Conservation (phyloP, 495 filamentous ascomycete genomes). For the Penicillium paradoxum region DNA sequence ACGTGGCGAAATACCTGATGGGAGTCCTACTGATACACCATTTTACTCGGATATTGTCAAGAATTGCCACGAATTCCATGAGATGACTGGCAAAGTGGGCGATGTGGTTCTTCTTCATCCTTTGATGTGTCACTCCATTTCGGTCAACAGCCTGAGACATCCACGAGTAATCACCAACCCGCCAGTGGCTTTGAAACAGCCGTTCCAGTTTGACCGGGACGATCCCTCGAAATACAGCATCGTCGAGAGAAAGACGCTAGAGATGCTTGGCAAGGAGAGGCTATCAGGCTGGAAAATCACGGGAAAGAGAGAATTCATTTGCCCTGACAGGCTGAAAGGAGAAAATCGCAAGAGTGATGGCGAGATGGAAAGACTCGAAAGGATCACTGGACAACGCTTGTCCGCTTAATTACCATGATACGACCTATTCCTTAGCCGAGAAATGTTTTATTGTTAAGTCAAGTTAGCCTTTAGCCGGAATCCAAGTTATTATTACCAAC, state of each 20-base stretch:
- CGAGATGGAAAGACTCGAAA: conserved; percentile 18
- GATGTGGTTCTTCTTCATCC: conserved; percentile 69
- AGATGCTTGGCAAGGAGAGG: conserved; percentile 52
- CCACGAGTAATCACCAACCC: conserved; percentile 71
- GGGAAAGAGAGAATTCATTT: conserved; percentile 44
- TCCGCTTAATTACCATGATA: background rate
- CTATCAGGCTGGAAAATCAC: conserved; percentile 60
- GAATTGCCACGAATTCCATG: conserved; percentile 52
- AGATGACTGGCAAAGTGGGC: conserved; percentile 59
- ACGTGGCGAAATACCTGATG: conserved; percentile 38
- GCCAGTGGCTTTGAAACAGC: conserved; percentile 56
- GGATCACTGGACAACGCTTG: background rate
- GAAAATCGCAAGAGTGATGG: conserved; percentile 37
- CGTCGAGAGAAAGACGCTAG: conserved; percentile 65
- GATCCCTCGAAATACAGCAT: conserved; percentile 54
- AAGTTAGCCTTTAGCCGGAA: conserved; percentile 3
- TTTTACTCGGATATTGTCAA: conserved; percentile 53
- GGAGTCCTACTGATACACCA: conserved; percentile 25
- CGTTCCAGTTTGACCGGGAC: conserved; percentile 60
- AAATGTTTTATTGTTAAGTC: background rate
- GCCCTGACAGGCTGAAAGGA: conserved; percentile 40
- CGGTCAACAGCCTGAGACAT: conserved; percentile 53
- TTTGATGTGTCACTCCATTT: conserved; percentile 66
- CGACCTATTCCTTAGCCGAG: background rate
- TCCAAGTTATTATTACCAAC: background rate